Conservation (phyloP, 2,329 filamentous ascomycete species). For the Aspergillus persii region DNA sequence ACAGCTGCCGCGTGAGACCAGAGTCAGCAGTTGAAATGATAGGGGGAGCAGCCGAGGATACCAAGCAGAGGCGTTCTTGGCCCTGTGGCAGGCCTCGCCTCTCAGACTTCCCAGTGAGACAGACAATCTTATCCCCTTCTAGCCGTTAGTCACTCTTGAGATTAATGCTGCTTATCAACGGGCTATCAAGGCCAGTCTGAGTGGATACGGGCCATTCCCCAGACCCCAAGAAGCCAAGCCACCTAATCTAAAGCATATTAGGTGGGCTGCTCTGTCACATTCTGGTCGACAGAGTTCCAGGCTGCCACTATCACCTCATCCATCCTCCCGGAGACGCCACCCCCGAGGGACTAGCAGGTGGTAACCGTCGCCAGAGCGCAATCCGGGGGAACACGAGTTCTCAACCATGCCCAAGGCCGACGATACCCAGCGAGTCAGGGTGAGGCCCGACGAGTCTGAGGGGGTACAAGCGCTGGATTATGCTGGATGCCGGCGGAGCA, state of each 20-base stretch:
- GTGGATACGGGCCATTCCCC: background rate
- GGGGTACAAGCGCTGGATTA: background rate
- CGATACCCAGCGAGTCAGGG: background rate
- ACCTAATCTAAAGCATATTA: background rate
- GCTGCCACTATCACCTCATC: background rate
- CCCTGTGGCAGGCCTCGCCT: background rate
- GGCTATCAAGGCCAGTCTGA: background rate
- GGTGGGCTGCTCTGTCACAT: background rate
- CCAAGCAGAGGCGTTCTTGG: background rate
- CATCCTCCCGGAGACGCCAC: too few species aligned
- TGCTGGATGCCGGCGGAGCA: background rate
- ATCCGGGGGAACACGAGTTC: background rate
- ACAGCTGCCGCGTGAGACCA: background rate
- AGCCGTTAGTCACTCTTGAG: background rate
- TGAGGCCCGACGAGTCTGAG: background rate
- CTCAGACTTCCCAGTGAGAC: background rate
- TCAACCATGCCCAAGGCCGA: background rate
- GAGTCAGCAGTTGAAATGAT: background rate
- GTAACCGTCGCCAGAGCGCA: background rate
- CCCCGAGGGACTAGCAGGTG: background rate
- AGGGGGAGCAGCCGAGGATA: background rate
- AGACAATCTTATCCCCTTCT: background rate
- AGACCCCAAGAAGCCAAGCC: background rate
- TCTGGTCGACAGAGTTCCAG: background rate
- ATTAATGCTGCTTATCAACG: background rate